Evolutionary conservation across 2,329 filamentous ascomycete genomes (phyloP).

Genomic region (Microsporum canis): DNA sequence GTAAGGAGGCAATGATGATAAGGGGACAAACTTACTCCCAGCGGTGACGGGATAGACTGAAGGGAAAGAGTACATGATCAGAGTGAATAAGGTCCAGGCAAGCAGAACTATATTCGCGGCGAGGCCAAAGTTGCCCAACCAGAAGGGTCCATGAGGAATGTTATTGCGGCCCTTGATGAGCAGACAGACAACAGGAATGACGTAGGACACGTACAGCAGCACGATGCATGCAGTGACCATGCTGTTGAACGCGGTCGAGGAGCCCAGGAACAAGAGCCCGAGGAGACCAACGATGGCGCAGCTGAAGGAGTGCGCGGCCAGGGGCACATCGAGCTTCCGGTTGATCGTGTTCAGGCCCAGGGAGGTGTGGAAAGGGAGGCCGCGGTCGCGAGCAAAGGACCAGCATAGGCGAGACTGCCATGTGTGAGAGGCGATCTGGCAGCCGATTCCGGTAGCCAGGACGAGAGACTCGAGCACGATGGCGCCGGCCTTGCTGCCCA

Average conservation of each 20-base stretch:
- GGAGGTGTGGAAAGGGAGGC: conserved; percentile 35
- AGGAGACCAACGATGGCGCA: conserved; percentile 36
- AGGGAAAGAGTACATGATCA: conserved; percentile 39
- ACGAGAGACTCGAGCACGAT: conserved; percentile 38
- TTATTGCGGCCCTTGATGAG: conserved; percentile 36
- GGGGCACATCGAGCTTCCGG: conserved; percentile 33
- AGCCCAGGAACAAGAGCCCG: conserved; percentile 39
- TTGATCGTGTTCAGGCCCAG: conserved; percentile 29
- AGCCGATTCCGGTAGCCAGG: conserved; percentile 39
- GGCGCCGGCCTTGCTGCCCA: conserved; percentile 34
- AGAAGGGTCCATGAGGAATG: conserved; percentile 39
- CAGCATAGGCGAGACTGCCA: conserved; percentile 43
- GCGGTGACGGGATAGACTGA: conserved; percentile 24
- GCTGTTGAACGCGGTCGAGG: conserved; percentile 33
- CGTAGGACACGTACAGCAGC: conserved; percentile 39
- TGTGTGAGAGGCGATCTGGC: conserved; percentile 39
- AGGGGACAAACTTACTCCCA: conserved; percentile 22
- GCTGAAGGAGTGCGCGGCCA: conserved; percentile 35
- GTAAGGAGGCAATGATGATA: background rate
- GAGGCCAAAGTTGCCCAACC: conserved; percentile 35
- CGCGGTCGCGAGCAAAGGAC: conserved; percentile 43
- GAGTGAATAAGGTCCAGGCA: conserved; percentile 39
- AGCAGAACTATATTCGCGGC: conserved; percentile 36
- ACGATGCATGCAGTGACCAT: conserved; percentile 38
- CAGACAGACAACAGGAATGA: conserved; percentile 38